Conservation (phyloP, 2,329 filamentous ascomycete genomes). For the Polychaeton citri region DNA sequence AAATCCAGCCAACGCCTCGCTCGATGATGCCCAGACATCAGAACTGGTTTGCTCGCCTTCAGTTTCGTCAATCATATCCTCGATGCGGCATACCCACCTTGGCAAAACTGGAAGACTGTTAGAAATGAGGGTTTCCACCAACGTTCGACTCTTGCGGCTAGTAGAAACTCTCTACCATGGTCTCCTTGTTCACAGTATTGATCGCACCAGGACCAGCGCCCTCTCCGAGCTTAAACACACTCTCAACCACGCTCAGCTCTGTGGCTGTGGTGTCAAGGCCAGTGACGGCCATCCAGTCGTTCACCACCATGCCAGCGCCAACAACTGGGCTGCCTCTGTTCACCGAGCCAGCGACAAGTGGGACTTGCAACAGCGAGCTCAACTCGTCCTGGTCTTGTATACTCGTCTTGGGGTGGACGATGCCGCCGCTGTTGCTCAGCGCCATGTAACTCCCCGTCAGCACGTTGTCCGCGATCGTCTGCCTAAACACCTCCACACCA, state of each 20-base stretch:
- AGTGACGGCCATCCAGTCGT: slow-evolving; percentile 96
- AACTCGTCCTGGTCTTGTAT: slow-evolving; percentile 98
- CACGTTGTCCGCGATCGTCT: slow-evolving; percentile 95
- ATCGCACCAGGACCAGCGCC: slow-evolving; percentile 60
- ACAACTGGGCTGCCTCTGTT: slow-evolving; percentile 90
- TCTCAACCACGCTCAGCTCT: slow-evolving; percentile 91
- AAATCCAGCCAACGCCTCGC: neutral
- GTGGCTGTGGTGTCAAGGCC: slow-evolving; percentile 94
- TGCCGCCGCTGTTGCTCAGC: slow-evolving; percentile 85
- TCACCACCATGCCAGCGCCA: slow-evolving; percentile 93
- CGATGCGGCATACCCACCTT: too few relatives aligned
- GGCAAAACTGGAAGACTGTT: too few relatives aligned
- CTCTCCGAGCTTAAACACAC: slow-evolving; percentile 87
- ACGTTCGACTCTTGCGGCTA: too few relatives aligned
- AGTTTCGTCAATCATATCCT: too few relatives aligned
- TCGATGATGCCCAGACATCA: too few relatives aligned
- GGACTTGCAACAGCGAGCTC: slow-evolving; percentile 82
- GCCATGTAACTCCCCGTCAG: slow-evolving; percentile 95
- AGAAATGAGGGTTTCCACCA: too few relatives aligned
- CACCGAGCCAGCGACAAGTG: slow-evolving; percentile 83
- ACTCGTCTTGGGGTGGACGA: slow-evolving; percentile 92
- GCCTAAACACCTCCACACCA: slow-evolving; percentile 77
- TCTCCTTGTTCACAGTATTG: slow-evolving; percentile 82
- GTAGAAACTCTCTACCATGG: slow-evolving; percentile 98
- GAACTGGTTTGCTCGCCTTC: too few relatives aligned